Base-by-base conservation (phyloP, 352 stramenopile species). In the Ochromonadaceae sp. region DNA sequence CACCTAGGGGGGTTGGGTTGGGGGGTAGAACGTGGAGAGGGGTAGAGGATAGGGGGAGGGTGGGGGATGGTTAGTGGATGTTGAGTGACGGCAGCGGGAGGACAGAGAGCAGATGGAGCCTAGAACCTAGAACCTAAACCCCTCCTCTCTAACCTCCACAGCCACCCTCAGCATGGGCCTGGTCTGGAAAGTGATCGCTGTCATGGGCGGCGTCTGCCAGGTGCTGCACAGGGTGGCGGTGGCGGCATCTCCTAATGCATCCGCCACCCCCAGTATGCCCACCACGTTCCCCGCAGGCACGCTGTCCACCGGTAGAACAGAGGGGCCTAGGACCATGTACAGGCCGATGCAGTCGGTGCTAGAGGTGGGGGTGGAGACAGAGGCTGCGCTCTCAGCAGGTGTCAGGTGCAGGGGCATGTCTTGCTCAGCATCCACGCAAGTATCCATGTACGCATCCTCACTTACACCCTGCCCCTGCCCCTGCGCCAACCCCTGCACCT, bases 151-250 rank as follows among this genome's bases (percentile, higher is more conserved):
- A 0, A 85, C 82, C 56, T 94, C 84, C 20, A 95, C 81, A 0
- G 87, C 84, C 1, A 95, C 87, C 31, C 85, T 83, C 0, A 95
- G 79, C 67, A 95, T 92, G 14, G 87, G 85, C 50, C 90, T 91
- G 5, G 84, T 83, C 65, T 78, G 66, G 25, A 62, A 62, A 22
- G 31, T 62, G 14, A 52, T 53, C 2, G 31, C 35, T 25, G 3
- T 17, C 9, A 62, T 12, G 25, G 55, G 55, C 28, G 12, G 30
- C 22, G 4, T 9, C 4, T 22, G 3, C 12, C 1, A 35, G 10
- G 35, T 50, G n/a, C 2, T 38, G 39, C 9, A 50, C 3, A 62
- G 22, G 10, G 55, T 50, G 7, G 7, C 55, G 22, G 32, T 50
- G 22, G 48, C 52, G 5, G 39, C 7, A 17, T 52, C 39, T n/a